phyloP scores from a whole-genome alignment of 2,329 filamentous ascomycete species.

The Pyricularia sp. region DNA sequence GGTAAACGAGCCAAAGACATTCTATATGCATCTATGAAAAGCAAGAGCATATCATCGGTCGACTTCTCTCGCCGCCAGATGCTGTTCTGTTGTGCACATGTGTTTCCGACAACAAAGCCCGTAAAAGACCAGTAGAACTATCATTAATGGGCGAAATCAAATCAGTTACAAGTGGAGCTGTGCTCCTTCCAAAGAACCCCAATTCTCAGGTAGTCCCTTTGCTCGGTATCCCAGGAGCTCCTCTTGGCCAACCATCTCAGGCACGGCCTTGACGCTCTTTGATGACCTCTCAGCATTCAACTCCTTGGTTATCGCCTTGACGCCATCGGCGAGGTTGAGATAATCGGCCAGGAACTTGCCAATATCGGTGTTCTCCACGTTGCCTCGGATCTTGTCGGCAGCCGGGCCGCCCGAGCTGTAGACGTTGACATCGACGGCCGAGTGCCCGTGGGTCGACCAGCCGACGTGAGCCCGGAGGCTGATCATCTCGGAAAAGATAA shows the following conservation, averaged over 20 bases:
- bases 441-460: slow-evolving; percentile 91
- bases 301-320: slow-evolving; percentile 68
- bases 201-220: neutral
- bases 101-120: neutral
- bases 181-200: neutral
- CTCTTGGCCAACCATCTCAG: neutral
- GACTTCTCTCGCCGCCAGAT: neutral
- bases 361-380: slow-evolving; percentile 91
- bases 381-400: slow-evolving; percentile 61
- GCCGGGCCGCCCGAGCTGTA: slow-evolving; percentile 68
- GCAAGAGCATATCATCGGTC: neutral
- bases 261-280: neutral
- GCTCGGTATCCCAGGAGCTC: neutral
- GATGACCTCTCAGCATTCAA: slow-evolving; percentile 32
- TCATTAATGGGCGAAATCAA: neutral
- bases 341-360: slow-evolving; percentile 75
- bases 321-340: slow-evolving; percentile 57
- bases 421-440: slow-evolving; percentile 91
- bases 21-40: neutral
- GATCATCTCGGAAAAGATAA: slow-evolving; percentile 72
- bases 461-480: slow-evolving; percentile 82
- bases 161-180: neutral
- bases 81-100: neutral
- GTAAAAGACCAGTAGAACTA: neutral
- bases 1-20: neutral